A percentile compares a stretch with the other conserved stretches of the same genome.
phyloP scores from a whole-genome alignment of 768 basidiomycete genomes.

The Rhodosporidiobolus odoratus region DNA sequence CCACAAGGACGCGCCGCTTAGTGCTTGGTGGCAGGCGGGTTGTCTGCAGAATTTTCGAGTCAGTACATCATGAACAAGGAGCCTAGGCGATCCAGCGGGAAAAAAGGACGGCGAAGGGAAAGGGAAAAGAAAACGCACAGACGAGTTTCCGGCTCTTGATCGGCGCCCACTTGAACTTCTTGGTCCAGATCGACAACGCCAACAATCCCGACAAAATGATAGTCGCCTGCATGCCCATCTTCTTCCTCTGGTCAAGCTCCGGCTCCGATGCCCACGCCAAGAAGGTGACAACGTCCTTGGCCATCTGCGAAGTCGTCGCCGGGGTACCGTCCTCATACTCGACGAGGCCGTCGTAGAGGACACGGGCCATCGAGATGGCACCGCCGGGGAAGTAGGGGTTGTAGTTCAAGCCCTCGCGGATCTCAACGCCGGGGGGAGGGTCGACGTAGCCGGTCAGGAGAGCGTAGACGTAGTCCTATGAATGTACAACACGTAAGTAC shows the following conservation, averaged over 20 bases:
- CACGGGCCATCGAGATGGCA: slow-evolving; percentile 95
- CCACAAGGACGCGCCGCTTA: slow-evolving; percentile 1
- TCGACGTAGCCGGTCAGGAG: slow-evolving; percentile 96
- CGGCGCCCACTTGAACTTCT: slow-evolving; percentile 39
- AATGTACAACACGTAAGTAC: neutral
- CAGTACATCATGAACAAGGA: neutral
- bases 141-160: slow-evolving; percentile 37
- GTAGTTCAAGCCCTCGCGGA: slow-evolving; percentile 98
- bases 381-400: slow-evolving; percentile 97
- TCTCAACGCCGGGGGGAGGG: slow-evolving; percentile 87
- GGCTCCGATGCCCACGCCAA: slow-evolving; percentile 70
- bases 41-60: slow-evolving; percentile 10
- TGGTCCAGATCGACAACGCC: slow-evolving; percentile 28
- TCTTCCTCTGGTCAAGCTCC: slow-evolving; percentile 96
- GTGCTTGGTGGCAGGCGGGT: slow-evolving; percentile 37
- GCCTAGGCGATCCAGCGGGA: no score
- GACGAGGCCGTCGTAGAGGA: slow-evolving; percentile 89
- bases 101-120: neutral
- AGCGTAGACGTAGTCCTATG: slow-evolving; percentile 91
- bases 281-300: slow-evolving; percentile 74
- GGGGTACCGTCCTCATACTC: slow-evolving; percentile 97
- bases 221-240: slow-evolving; percentile 81
- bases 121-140: slow-evolving; percentile 12
- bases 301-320: slow-evolving; percentile 96
- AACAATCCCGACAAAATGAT: slow-evolving; percentile 61